Percentiles rank a stretch among this genome's conserved stretches.
Evolutionary conservation across 192 early-diverging fungal species (phyloP).

Genomic region (Jimgerdemannia lactiflua): DNA sequence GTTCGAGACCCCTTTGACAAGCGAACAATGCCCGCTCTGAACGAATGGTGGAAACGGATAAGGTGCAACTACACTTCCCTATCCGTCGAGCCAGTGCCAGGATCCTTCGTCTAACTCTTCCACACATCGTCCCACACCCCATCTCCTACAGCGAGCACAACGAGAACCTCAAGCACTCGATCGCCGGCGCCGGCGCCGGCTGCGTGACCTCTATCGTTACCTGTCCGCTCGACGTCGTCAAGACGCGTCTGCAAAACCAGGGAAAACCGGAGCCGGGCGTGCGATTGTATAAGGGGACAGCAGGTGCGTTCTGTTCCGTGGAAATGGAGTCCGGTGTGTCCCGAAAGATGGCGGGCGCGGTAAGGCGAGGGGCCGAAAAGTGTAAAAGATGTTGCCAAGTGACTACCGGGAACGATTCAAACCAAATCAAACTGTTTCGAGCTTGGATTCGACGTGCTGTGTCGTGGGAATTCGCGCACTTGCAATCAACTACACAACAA

Average conservation of each 20-base stretch:
- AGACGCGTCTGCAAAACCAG: slow-evolving; percentile 93
- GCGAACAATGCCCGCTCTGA: background rate
- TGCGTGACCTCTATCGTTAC: slow-evolving; percentile 79
- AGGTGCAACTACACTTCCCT: background rate
- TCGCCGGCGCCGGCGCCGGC: slow-evolving; percentile 83
- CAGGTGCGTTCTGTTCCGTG: slow-evolving; percentile 17
- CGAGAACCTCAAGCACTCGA: slow-evolving; percentile 67
- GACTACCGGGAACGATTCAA: no score
- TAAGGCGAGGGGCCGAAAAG: no score
- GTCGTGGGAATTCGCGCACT: background rate
- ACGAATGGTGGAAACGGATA: background rate
- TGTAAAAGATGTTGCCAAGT: no score
- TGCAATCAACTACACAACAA: background rate
- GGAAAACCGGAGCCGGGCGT: slow-evolving; percentile 23
- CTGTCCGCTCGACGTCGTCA: slow-evolving; percentile 93
- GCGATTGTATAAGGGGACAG: slow-evolving; percentile 55
- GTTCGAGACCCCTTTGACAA: no score
- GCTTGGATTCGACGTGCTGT: no score
- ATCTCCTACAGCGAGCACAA: slow-evolving; percentile 20
- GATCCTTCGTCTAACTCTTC: no score
- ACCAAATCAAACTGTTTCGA: no score
- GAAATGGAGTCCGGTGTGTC: background rate
- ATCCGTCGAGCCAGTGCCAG: background rate
- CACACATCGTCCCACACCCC: background rate
- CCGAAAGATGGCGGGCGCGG: no score